A percentile compares a stretch with the other conserved stretches of the same genome.
These are phyloP conservation scores for Umbelopsis sp. DNA, from an alignment of 371 early-diverging fungal genomes.

Conservation along the genomic window DNA sequence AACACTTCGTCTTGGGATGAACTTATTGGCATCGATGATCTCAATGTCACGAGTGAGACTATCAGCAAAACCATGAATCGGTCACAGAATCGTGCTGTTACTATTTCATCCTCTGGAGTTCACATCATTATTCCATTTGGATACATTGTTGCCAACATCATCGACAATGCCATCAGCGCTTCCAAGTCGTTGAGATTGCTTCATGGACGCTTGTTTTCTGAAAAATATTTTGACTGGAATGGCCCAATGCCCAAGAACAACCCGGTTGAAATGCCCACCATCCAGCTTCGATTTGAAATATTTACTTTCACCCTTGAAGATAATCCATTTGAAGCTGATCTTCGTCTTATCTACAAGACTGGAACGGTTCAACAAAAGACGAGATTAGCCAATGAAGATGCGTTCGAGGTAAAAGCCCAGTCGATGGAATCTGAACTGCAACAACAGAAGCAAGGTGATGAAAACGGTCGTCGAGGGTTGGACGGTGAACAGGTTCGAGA, in stretches of 20 bases:
- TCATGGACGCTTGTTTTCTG: constrained; percentile 32
- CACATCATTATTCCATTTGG: constrained; percentile 47
- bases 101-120: neutral
- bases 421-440: constrained; percentile 31
- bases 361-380: constrained; percentile 45
- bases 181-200: constrained; percentile 41
- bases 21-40: constrained; percentile 39
- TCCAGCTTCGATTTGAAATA: constrained; percentile 27
- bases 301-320: constrained; percentile 36
- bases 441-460: constrained; percentile 7
- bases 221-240: constrained; percentile 33
- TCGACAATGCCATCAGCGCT: constrained; percentile 41
- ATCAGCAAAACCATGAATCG: neutral
- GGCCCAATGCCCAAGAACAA: constrained; percentile 32
- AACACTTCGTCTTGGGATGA: constrained; percentile 42
- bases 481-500: constrained; percentile 25
- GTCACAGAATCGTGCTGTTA: neutral
- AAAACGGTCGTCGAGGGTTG: constrained; percentile 19
- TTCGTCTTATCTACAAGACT: constrained; percentile 36
- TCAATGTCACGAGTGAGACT: constrained; percentile 1
- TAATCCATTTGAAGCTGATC: constrained; percentile 43
- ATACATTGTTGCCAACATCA: constrained; percentile 41
- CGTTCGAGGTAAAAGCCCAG: constrained; percentile 61
- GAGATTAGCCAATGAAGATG: constrained; percentile 55
- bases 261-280: constrained; percentile 31